A percentile compares a stretch with the other conserved stretches of the same genome.
Conservation (phyloP, 1,284 basidiomycete genomes). For the Leccinum huronense region DNA sequence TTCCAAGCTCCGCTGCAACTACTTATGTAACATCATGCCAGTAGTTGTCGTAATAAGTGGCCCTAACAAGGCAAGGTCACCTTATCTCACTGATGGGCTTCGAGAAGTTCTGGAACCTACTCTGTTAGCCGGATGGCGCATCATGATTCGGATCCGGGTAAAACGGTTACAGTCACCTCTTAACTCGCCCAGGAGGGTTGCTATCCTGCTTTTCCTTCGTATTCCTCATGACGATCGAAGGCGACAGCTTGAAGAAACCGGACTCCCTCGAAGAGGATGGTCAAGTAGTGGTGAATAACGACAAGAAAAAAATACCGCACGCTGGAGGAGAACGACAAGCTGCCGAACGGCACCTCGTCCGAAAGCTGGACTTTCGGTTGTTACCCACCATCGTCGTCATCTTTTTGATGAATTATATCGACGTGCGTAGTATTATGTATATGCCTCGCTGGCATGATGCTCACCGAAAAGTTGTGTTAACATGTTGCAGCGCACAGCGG, state of each 20-base stretch:
- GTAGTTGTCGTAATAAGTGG: background rate
- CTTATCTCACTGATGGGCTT: background rate
- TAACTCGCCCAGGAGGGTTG: background rate
- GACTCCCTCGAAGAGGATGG: slow-evolving; percentile 11
- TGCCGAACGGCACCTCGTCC: slow-evolving; percentile 45
- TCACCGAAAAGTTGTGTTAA: background rate
- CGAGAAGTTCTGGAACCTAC: background rate
- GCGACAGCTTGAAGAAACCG: slow-evolving; percentile 19
- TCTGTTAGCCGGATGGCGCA: background rate
- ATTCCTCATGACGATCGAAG: slow-evolving; percentile 18
- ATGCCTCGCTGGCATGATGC: background rate
- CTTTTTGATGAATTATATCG: slow-evolving; percentile 70
- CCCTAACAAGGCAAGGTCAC: background rate
- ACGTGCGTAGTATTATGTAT: slow-evolving; percentile 52
- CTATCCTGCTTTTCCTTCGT: background rate
- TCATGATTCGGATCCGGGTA: background rate
- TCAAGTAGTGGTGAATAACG: background rate
- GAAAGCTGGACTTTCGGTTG: slow-evolving; percentile 57
- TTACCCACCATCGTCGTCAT: slow-evolving; percentile 62
- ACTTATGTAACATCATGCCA: background rate
- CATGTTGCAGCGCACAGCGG: slow-evolving; percentile 49
- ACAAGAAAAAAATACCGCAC: background rate
- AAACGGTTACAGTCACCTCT: background rate
- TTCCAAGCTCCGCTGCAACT: background rate
- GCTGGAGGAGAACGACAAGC: slow-evolving; percentile 13